These are phyloP conservation scores for Zalaria obscura DNA, from an alignment of 2,329 filamentous ascomycete species.

Conservation along the genomic window DNA sequence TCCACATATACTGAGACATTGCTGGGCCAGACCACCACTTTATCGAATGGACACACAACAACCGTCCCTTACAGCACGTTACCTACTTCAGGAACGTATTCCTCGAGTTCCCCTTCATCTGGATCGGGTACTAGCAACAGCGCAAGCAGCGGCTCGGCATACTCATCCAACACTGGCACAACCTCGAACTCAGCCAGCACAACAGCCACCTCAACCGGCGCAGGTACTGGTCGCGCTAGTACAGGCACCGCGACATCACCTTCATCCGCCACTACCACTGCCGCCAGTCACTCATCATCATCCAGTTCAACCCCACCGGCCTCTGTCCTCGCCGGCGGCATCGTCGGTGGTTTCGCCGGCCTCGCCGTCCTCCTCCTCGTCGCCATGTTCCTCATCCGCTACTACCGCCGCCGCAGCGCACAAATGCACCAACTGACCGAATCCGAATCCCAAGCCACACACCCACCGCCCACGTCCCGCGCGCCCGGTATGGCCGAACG, in stretches of 20 bases:
- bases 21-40: conserved; percentile 2
- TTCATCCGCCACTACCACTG: conserved; percentile 2
- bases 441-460: conserved; percentile 4
- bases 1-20: conserved; percentile 2
- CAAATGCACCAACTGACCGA: conserved; percentile 17
- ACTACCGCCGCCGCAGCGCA: conserved; percentile 28
- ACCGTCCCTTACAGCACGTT: conserved; percentile 4
- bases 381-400: conserved; percentile 37
- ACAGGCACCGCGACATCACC: conserved; percentile 2
- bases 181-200: background rate
- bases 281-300: background rate
- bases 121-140: too few species aligned
- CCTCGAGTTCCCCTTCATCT: background rate
- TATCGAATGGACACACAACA: conserved; percentile 4
- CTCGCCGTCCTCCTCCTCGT: conserved; percentile 36
- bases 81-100: conserved; percentile 1
- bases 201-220: background rate
- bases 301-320: conserved; percentile 23
- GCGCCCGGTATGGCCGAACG: conserved; percentile 26
- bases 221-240: background rate
- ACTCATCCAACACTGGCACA: background rate
- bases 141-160: too few species aligned
- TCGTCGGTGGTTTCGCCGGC: conserved; percentile 48
- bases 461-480: conserved; percentile 6
- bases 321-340: conserved; percentile 44